These are phyloP conservation scores for Verticillium alfalfae DNA, from an alignment of 2,329 filamentous ascomycete species.

Conservation along the genomic window DNA sequence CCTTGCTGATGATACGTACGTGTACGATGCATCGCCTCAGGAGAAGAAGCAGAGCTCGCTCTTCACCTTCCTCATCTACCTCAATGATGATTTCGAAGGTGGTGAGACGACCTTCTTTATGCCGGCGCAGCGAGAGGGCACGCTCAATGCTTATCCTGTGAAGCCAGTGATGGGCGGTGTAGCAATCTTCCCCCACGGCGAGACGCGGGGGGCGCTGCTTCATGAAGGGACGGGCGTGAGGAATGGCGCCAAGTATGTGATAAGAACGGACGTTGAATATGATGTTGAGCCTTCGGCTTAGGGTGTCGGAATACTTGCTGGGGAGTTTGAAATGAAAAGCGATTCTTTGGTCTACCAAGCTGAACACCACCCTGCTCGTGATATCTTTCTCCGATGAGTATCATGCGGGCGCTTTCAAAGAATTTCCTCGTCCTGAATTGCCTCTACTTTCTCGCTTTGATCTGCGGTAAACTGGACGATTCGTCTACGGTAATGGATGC, in stretches of 20 bases:
- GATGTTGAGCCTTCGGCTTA: constrained; percentile 41
- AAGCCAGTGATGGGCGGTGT: constrained; percentile 64
- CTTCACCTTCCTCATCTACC: constrained; percentile 64
- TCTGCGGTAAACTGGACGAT: too few relatives aligned
- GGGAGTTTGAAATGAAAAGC: neutral
- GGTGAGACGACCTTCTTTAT: constrained; percentile 69
- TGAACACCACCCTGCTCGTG: neutral
- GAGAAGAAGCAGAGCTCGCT: constrained; percentile 58
- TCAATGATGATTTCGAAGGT: constrained; percentile 67
- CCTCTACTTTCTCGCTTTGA: too few relatives aligned
- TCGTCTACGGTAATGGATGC: too few relatives aligned
- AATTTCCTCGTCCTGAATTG: too few relatives aligned
- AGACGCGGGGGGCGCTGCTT: constrained; percentile 57
- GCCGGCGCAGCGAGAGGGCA: constrained; percentile 57
- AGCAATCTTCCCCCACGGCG: constrained; percentile 65
- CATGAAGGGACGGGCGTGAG: constrained; percentile 67
- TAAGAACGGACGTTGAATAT: constrained; percentile 66
- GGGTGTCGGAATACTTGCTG: neutral
- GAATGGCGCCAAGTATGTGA: constrained; percentile 64
- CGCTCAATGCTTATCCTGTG: constrained; percentile 64
- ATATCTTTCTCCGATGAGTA: too few relatives aligned
- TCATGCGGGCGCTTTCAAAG: too few relatives aligned
- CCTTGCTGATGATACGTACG: constrained; percentile 49
- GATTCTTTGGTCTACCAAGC: neutral
- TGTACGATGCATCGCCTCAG: constrained; percentile 60